These are phyloP conservation scores for Citrullus mucosospermus DNA, from an alignment of 306 rosid species.

Conservation along the genomic window DNA sequence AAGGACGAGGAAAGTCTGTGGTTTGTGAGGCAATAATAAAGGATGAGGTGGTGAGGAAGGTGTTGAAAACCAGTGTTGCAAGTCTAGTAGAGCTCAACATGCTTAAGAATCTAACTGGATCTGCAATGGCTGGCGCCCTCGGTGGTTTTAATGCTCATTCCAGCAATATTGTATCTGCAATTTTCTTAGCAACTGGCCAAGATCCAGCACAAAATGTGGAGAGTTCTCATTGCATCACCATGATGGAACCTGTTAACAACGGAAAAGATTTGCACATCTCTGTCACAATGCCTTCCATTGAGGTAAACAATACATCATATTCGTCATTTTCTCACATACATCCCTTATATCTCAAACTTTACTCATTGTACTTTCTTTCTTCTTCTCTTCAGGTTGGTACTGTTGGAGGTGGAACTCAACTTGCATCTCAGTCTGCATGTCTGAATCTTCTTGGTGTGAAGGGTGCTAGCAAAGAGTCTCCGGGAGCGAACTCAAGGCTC, in stretches of 20 bases:
- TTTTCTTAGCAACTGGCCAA: conserved; percentile 52
- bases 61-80: conserved; percentile 42
- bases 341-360: not conserved
- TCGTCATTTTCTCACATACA: not conserved
- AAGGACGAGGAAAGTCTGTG: conserved; percentile 10
- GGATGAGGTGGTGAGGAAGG: conserved; percentile 48
- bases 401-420: conserved; percentile 41
- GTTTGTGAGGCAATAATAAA: conserved; percentile 22
- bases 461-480: conserved; percentile 38
- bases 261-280: conserved; percentile 55
- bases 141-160: conserved; percentile 59
- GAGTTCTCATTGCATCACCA: conserved; percentile 56
- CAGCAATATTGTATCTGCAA: conserved; percentile 50
- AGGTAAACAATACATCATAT: conserved; percentile 3
- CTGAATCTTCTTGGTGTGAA: conserved; percentile 54
- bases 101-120: conserved; percentile 53
- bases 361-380: not conserved
- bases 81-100: conserved; percentile 42
- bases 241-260: conserved; percentile 46
- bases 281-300: conserved; percentile 55
- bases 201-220: conserved; percentile 71
- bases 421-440: conserved; percentile 52
- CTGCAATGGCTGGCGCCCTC: conserved; percentile 50
- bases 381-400: conserved; percentile 2
- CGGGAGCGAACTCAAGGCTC: conserved; percentile 42